phyloP scores from a whole-genome alignment of 495 filamentous ascomycete genomes.

The Neurospora sublineolata region DNA sequence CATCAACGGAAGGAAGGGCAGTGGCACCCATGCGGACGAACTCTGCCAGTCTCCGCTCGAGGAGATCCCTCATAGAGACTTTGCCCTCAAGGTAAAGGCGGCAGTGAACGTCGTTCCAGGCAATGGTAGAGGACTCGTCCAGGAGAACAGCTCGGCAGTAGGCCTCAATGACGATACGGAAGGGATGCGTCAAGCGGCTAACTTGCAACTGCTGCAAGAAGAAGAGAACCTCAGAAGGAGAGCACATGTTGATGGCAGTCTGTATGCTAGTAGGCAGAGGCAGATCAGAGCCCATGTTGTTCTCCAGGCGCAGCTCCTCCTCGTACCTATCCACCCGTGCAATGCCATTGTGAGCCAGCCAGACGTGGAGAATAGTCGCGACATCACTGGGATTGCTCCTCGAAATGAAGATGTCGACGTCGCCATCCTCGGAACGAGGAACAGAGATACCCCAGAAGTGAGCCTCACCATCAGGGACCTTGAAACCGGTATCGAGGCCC shows the following conservation, averaged over 20 bases:
- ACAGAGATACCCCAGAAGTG: constrained; percentile 17
- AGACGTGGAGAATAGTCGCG: constrained; percentile 15
- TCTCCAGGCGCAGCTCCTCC: constrained; percentile 13
- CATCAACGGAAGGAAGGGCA: neutral
- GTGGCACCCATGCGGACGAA: constrained; percentile 3
- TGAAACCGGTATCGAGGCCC: constrained; percentile 17
- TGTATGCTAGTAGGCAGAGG: constrained; percentile 11
- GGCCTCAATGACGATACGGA: constrained; percentile 8
- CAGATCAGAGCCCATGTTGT: neutral
- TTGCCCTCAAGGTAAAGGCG: constrained; percentile 6
- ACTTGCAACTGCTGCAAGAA: constrained; percentile 13
- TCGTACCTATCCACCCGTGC: constrained; percentile 12
- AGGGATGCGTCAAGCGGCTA: constrained; percentile 1
- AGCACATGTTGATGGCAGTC: constrained; percentile 10
- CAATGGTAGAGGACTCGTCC: constrained; percentile 3
- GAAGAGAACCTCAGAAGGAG: constrained; percentile 10
- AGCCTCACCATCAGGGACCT: constrained; percentile 9
- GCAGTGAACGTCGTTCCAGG: constrained; percentile 14
- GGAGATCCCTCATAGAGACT: constrained; percentile 5
- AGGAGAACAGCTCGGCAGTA: constrained; percentile 8
- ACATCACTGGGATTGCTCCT: constrained; percentile 12
- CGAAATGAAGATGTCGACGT: constrained; percentile 15
- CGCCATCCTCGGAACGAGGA: neutral
- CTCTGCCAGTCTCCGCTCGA: constrained; percentile 5
- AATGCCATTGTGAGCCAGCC: constrained; percentile 18